Conservation (phyloP, 2,329 filamentous ascomycete genomes). For the Fusarium hainanense region DNA sequence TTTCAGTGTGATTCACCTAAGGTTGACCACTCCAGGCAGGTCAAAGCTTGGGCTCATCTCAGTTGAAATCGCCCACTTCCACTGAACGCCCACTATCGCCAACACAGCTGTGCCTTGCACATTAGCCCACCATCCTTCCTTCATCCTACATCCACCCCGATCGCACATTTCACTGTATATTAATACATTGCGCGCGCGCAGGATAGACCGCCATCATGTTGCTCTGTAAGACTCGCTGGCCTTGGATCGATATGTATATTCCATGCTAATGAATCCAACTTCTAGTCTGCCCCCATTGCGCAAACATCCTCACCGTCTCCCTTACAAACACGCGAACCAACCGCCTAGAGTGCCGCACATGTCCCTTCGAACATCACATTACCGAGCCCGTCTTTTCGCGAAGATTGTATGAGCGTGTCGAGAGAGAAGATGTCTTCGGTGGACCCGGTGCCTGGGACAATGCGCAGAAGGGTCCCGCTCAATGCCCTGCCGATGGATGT, state of each 20-base stretch:
- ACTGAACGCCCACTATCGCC: not conserved
- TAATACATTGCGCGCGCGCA: not conserved
- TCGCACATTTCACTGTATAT: not conserved
- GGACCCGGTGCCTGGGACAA: constrained; percentile 91
- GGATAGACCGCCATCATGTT: constrained; percentile 63
- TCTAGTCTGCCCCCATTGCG: constrained; percentile 83
- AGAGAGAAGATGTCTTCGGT: constrained; percentile 90
- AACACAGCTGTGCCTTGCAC: not conserved
- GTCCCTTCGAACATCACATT: constrained; percentile 90
- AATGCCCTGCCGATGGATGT: constrained; percentile 86
- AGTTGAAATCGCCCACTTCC: not conserved
- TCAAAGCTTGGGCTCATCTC: not conserved
- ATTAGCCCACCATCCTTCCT: not conserved
- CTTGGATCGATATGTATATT: constrained; percentile 8
- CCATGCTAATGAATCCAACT: constrained; percentile 19
- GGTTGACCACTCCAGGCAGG: not conserved
- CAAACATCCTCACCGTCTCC: constrained; percentile 84
- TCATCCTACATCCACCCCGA: not conserved
- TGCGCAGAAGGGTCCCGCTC: constrained; percentile 83
- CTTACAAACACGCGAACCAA: constrained; percentile 70
- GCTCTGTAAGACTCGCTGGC: constrained; percentile 64
- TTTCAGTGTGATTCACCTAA: not conserved
- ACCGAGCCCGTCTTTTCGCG: constrained; percentile 83
- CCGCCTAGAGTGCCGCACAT: constrained; percentile 94
- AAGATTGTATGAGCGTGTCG: constrained; percentile 85